Conservation (phyloP, 2,329 filamentous ascomycete genomes). For the Fusarium begoniae region DNA sequence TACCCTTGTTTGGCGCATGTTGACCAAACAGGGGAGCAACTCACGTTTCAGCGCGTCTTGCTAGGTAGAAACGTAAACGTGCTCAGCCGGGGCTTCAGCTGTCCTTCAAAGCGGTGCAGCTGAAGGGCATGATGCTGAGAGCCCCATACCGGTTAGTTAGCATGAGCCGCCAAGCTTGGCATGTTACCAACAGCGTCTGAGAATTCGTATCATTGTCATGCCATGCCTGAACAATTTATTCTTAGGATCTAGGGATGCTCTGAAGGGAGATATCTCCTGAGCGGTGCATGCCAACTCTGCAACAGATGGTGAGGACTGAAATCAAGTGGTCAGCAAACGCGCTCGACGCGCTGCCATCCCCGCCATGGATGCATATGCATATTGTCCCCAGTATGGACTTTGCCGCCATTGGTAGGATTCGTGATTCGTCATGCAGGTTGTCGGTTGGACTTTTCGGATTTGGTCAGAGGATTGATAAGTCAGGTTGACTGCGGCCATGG, state of each 20-base stretch:
- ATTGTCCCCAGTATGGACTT: slow-evolving; percentile 5
- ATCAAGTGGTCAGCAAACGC: slow-evolving; percentile 36
- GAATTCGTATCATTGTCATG: background rate
- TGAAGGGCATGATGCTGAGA: slow-evolving; percentile 38
- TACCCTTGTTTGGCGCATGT: slow-evolving; percentile 30
- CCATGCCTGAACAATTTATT: background rate
- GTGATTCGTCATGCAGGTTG: slow-evolving; percentile 25
- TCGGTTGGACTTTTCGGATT: slow-evolving; percentile 15
- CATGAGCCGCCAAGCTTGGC: slow-evolving; percentile 32
- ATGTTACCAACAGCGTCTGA: slow-evolving; percentile 23
- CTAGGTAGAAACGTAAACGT: slow-evolving; percentile 21
- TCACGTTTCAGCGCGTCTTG: slow-evolving; percentile 45
- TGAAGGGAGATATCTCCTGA: slow-evolving; percentile 32
- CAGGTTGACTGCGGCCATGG: slow-evolving; percentile 11
- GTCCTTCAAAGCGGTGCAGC: slow-evolving; percentile 24
- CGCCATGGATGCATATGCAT: slow-evolving; percentile 33
- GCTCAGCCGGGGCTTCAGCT: slow-evolving; percentile 23
- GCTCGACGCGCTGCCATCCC: slow-evolving; percentile 34
- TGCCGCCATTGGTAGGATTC: slow-evolving; percentile 31
- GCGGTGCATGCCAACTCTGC: slow-evolving; percentile 34
- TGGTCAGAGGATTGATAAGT: slow-evolving; percentile 10
- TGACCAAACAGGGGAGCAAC: slow-evolving; percentile 41
- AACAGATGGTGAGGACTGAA: slow-evolving; percentile 19
- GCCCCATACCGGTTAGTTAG: slow-evolving; percentile 23
- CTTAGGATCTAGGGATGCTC: slow-evolving; percentile 2